Base-by-base conservation (phyloP, 345 rosid genomes). In the Euclidium syriacum region DNA sequence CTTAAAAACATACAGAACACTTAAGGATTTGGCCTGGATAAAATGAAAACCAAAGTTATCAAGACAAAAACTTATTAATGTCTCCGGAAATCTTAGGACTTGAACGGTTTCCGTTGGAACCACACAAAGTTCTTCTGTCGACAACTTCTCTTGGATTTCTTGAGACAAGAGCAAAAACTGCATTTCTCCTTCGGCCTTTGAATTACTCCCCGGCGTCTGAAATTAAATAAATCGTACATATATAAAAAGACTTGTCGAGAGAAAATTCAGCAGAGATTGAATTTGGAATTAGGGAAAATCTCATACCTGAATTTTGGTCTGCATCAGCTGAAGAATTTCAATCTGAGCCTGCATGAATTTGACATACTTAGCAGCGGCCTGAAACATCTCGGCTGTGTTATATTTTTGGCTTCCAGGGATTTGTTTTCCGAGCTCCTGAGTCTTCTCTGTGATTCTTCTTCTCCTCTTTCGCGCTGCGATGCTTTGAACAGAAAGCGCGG, bases 341-440 rank as follows among this genome's bases (percentile, higher is more conserved):
- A 75, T 50, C 66, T 92, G 98, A 44, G 85, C 84, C 61, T 84
- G 85, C 77, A 92, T 47, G 62, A 78, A 87, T 81, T 80, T 84
- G 68, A 92, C 85, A 17, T 89, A 87, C 16, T 82, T 89, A 32
- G 66, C 79, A 26, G 97, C 97, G 27, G 97, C 76, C 17, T 83
- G 83, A n/a, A 92, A 71, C 97, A 92, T 92, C 27, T 85, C 86
- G 4, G 95, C 94, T 0, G 98, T 92, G 75, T 86, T 86, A 84
- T 81, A 83, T 70, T 80, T 92, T 7, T 71, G 73, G 15, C 91
- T 86, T 4, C 91, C 97, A 3, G 97, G 98, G 42, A 89, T 77
- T 25, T 87, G 82, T 79, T 82, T 87, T 7, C 83, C 84, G 0
- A 92, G 89, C 77, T 87, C 86, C 3, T 71, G 86, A 3, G 95